Percentiles rank a stretch among this genome's conserved stretches.
phyloP scores from a whole-genome alignment of 2,329 filamentous ascomycete species.

The Fusarium agapanthi region DNA sequence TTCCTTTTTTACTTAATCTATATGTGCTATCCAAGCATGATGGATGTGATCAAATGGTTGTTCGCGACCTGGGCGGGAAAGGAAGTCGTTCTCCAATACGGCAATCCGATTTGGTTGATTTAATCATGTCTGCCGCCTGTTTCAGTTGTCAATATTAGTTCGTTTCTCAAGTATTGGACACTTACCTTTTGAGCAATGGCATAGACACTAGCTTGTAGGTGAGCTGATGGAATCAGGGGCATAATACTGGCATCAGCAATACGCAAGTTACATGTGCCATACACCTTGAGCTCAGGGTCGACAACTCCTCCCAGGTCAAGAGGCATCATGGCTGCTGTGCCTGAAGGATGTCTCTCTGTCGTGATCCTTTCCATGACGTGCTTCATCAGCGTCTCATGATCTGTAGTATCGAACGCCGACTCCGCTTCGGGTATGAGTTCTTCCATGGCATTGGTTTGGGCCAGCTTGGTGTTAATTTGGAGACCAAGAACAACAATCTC shows the following conservation, averaged over 20 bases:
- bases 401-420: not conserved
- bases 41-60: not conserved
- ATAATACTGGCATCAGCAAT: conserved; percentile 41
- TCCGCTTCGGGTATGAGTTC: conserved; percentile 12
- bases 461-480: conserved; percentile 10
- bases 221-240: conserved; percentile 37
- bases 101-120: not conserved
- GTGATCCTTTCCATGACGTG: not conserved
- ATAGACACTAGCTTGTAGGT: conserved; percentile 46
- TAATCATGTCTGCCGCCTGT: conserved; percentile 21
- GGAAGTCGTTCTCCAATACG: not conserved
- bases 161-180: no score
- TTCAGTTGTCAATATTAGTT: not conserved
- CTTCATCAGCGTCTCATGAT: not conserved
- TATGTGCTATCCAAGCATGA: not conserved
- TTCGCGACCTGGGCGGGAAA: not conserved
- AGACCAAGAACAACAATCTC: conserved; percentile 19
- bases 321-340: conserved; percentile 19
- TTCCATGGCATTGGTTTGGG: conserved; percentile 11
- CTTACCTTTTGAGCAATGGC: conserved; percentile 43
- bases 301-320: conserved; percentile 32
- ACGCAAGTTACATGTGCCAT: conserved; percentile 39
- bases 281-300: conserved; percentile 36
- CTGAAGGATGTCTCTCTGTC: conserved; percentile 15
- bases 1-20: not conserved